A percentile compares a stretch with the other conserved stretches of the same genome.
phyloP scores from a whole-genome alignment of 1,284 basidiomycete genomes.

The Melampsora abietis-canadensis region DNA sequence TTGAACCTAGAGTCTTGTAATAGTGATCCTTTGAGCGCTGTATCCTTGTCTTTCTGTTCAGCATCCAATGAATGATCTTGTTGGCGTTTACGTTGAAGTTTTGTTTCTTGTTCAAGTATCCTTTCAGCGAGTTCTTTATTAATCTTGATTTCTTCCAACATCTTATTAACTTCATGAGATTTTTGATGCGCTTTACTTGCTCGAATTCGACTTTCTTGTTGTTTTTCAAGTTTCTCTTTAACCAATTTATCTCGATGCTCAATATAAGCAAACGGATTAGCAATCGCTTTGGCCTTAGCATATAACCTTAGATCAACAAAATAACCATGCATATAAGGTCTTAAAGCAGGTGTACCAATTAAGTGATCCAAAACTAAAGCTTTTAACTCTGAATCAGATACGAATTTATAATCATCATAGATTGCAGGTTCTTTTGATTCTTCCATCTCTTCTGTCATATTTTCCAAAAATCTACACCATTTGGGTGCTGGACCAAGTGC shows the following conservation, averaged over 20 bases:
- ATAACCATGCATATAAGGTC: constrained; percentile 99
- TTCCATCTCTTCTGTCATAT: constrained; percentile 95
- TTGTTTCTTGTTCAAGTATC: constrained; percentile 70
- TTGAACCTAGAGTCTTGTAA: constrained; percentile 85
- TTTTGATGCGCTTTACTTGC: constrained; percentile 61
- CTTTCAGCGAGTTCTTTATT: constrained; percentile 90
- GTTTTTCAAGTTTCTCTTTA: constrained; percentile 82
- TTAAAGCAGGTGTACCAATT: constrained; percentile 86
- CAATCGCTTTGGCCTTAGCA: constrained; percentile 88
- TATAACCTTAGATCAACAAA: constrained; percentile 93
- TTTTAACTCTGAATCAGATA: constrained; percentile 80
- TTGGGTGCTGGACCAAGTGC: constrained; percentile 91
- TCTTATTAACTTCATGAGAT: constrained; percentile 52
- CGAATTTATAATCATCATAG: constrained; percentile 97
- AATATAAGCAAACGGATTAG: constrained; percentile 91
- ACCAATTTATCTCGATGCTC: constrained; percentile 87
- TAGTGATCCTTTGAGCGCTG: constrained; percentile 55
- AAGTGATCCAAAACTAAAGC: constrained; percentile 89
- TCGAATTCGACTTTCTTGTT: constrained; percentile 88
- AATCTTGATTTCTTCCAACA: constrained; percentile 65
- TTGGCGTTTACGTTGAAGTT: constrained; percentile 58
- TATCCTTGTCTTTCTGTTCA: constrained; percentile 44
- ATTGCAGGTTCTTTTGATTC: constrained; percentile 58
- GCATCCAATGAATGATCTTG: constrained; percentile 58
- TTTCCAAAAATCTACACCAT: constrained; percentile 97